These are phyloP conservation scores for Saccharomycopsis selenospora DNA, from an alignment of 805 yeast genomes.

Conservation along the genomic window DNA sequence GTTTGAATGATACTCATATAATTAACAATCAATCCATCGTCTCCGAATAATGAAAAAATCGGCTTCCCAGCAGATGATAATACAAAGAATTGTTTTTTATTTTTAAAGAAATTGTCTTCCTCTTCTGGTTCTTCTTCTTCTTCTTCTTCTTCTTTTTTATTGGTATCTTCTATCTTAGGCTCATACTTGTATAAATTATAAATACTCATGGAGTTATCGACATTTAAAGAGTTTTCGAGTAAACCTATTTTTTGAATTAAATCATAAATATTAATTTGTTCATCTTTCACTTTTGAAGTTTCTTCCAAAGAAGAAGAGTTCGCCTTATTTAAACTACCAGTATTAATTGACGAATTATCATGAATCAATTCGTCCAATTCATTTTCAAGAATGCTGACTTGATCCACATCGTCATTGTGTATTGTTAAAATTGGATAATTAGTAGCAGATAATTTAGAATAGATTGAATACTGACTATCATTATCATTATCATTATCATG, in stretches of 20 bases:
- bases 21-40: constrained; percentile 58
- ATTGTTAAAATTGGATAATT: constrained; percentile 7
- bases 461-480: constrained; percentile 4
- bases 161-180: constrained; percentile 51
- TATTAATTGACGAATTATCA: constrained; percentile 5
- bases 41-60: constrained; percentile 69
- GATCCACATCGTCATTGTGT: constrained; percentile 12
- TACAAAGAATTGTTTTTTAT: constrained; percentile 65
- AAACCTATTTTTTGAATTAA: constrained; percentile 6
- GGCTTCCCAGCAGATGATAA: constrained; percentile 86
- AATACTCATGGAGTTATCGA: constrained; percentile 53
- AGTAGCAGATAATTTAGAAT: background rate
- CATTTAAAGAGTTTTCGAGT: constrained; percentile 27
- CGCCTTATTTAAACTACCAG: background rate
- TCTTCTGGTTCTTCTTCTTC: constrained; percentile 27
- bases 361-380: constrained; percentile 11
- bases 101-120: constrained; percentile 28
- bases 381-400: constrained; percentile 13
- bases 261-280: constrained; percentile 11
- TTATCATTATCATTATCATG: constrained; percentile 3
- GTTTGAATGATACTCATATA: constrained; percentile 80
- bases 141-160: constrained; percentile 32
- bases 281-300: constrained; percentile 1
- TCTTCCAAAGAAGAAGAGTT: background rate
- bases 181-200: constrained; percentile 54